phyloP scores from a whole-genome alignment of 78 protist species.

The Cavenderia fasciculata region DNA sequence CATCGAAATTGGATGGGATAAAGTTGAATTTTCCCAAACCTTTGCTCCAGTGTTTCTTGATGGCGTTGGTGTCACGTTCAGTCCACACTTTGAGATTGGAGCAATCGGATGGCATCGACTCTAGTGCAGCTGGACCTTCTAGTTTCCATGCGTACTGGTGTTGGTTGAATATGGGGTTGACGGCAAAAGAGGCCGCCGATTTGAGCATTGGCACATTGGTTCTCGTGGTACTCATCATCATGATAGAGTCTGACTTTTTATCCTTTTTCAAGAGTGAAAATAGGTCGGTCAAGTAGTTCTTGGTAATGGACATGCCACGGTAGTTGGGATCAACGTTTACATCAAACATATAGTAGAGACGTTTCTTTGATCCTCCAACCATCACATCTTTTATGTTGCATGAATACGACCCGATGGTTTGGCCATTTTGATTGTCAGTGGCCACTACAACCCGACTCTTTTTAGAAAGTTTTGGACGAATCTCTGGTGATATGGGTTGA shows the following conservation, averaged over 20 bases:
- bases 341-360: background rate
- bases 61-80: background rate
- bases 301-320: no score
- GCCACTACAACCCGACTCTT: background rate
- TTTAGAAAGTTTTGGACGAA: background rate
- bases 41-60: background rate
- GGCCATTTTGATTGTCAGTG: background rate
- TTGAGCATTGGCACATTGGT: no score
- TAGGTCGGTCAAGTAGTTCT: no score
- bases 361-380: background rate
- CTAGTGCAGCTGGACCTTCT: background rate
- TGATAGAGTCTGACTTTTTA: no score
- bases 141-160: slow-evolving; percentile 15
- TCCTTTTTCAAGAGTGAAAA: no score
- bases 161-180: no score
- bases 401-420: background rate
- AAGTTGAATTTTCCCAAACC: slow-evolving; percentile 6
- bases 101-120: background rate
- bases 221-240: no score
- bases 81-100: background rate
- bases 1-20: slow-evolving; percentile 18
- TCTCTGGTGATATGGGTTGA: background rate
- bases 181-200: no score
- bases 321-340: background rate
- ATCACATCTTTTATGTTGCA: slow-evolving; percentile 5